These are phyloP conservation scores for Cercophora sp. DNA, from an alignment of 495 filamentous ascomycete species.

Conservation along the genomic window DNA sequence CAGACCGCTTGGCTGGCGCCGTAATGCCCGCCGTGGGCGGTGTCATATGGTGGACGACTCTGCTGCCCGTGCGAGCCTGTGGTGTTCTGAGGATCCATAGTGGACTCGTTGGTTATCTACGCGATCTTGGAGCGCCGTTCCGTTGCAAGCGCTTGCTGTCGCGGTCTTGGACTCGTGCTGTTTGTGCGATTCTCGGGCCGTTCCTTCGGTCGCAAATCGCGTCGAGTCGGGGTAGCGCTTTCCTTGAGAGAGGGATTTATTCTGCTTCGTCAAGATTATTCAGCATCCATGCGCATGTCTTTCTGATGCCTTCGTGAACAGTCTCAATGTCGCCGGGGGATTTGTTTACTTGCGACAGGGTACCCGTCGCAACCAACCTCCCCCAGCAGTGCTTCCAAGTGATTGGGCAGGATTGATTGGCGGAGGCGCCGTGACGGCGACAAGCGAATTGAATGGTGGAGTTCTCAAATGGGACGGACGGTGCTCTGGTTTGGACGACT, in stretches of 20 bases:
- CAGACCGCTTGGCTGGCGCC: conserved; percentile 80
- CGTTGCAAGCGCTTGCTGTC: no score
- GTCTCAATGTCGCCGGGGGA: background rate
- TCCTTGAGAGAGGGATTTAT: background rate
- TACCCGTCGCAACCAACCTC: conserved; percentile 18
- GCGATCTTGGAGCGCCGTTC: no score
- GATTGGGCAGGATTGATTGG: conserved; percentile 38
- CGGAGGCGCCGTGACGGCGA: conserved; percentile 14
- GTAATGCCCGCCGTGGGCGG: conserved; percentile 80
- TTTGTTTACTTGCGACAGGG: conserved; percentile 31
- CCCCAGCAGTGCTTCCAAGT: conserved; percentile 14
- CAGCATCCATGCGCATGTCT: background rate
- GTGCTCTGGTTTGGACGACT: conserved; percentile 24
- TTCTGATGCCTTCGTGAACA: background rate
- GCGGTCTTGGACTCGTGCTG: no score
- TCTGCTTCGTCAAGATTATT: background rate
- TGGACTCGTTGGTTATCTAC: conserved; percentile 3
- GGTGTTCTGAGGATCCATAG: conserved; percentile 48
- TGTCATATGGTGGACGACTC: conserved; percentile 65
- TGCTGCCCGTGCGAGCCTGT: conserved; percentile 34
- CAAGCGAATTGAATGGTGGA: conserved; percentile 31
- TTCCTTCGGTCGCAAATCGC: no score
- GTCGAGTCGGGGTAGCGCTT: background rate
- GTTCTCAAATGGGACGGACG: conserved; percentile 22
- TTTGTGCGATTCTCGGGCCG: no score